A percentile compares a stretch with the other conserved stretches of the same genome.
phyloP scores from a whole-genome alignment of 176 grass and related monocot species.

The Carex parvula region DNA sequence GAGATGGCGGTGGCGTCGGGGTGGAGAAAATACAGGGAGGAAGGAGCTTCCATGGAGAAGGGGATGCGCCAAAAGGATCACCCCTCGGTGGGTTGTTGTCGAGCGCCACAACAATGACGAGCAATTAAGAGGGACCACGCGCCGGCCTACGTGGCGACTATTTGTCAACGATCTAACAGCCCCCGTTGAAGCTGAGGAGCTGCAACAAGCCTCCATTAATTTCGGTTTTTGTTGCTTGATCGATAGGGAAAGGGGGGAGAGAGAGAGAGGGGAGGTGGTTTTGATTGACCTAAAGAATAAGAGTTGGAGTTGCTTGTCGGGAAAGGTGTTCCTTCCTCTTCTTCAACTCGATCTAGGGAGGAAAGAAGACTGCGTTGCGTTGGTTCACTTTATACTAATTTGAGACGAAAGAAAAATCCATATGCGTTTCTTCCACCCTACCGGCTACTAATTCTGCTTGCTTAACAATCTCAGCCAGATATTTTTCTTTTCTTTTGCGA shows the following conservation, averaged over 20 bases:
- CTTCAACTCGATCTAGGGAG: neutral
- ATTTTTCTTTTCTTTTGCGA: neutral
- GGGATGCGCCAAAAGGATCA: neutral
- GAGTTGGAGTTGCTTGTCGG: constrained; percentile 14
- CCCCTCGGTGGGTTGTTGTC: neutral
- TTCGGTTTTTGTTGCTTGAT: neutral
- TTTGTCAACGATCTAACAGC: constrained; percentile 1
- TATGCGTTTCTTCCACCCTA: neutral
- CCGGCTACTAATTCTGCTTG: constrained; percentile 1
- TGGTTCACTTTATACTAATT: constrained; percentile 6
- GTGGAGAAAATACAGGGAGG: neutral
- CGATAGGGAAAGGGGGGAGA: neutral
- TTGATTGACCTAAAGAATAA: constrained; percentile 6
- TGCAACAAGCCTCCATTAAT: constrained; percentile 37
- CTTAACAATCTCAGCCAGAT: constrained; percentile 5
- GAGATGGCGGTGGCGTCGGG: neutral
- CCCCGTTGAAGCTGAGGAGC: constrained; percentile 19
- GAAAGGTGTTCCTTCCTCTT: neutral
- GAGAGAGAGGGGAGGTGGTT: neutral
- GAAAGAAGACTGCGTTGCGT: neutral
- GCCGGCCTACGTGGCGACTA: neutral
- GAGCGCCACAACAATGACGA: neutral
- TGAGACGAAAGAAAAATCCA: constrained; percentile 3
- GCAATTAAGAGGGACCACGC: neutral
- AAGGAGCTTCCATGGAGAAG: constrained; percentile 15